phyloP scores from a whole-genome alignment of 169 alveolate species.

The Fabrea salina region DNA sequence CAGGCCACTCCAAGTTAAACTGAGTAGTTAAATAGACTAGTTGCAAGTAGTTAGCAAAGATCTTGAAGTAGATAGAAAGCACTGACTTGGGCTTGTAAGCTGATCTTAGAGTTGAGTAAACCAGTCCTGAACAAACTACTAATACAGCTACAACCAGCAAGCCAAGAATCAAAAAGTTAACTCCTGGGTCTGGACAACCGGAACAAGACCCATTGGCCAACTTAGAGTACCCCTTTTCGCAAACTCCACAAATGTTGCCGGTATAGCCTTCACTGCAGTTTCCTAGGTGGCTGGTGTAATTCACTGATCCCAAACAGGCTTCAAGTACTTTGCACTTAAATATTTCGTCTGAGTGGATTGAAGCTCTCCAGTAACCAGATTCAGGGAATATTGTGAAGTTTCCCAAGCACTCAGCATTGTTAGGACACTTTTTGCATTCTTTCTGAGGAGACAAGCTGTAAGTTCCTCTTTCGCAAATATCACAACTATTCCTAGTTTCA shows the following conservation, averaged over 20 bases:
- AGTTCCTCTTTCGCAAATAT: neutral
- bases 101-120: neutral
- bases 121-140: neutral
- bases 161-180: neutral
- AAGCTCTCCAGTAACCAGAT: conserved; percentile 56
- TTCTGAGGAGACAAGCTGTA: neutral
- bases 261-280: neutral
- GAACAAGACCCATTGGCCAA: neutral
- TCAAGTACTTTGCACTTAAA: conserved; percentile 31
- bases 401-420: conserved; percentile 43
- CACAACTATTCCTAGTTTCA: neutral
- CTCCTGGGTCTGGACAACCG: neutral
- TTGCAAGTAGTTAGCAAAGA: neutral
- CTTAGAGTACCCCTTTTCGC: conserved; percentile 36
- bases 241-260: conserved; percentile 43
- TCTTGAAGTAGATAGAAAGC: neutral
- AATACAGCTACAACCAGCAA: neutral
- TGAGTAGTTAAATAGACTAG: neutral
- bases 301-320: conserved; percentile 51
- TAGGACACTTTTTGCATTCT: conserved; percentile 16
- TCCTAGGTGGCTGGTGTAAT: too few relatives aligned
- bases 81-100: conserved; percentile 12
- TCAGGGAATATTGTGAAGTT: conserved; percentile 44
- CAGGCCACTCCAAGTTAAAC: conserved; percentile 16
- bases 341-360: conserved; percentile 27